These are phyloP conservation scores for Blastocystis sp. DNA, from an alignment of 352 stramenopile species.

Conservation along the genomic window DNA sequence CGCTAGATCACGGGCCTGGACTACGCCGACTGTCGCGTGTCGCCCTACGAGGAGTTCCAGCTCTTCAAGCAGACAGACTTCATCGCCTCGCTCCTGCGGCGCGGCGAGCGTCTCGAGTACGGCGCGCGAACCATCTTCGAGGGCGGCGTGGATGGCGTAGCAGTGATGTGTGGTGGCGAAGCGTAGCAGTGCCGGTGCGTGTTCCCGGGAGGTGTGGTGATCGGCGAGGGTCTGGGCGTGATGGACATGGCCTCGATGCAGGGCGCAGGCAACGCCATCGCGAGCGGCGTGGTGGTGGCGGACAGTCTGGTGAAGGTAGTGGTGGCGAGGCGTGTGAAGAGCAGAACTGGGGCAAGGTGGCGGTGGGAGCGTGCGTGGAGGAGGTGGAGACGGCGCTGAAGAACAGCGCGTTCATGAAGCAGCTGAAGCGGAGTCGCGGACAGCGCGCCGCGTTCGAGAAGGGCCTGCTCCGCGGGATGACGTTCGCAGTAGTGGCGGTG, in stretches of 20 bases:
- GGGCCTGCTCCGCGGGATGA: conserved; percentile 41
- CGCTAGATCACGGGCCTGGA: conserved; percentile 94
- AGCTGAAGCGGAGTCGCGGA: conserved; percentile 15
- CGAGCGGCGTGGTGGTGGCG: conserved; percentile 18
- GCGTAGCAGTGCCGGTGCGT: conserved; percentile 84
- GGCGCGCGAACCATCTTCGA: conserved; percentile 89
- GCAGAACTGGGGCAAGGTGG: conserved; percentile 65
- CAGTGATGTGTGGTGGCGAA: neutral
- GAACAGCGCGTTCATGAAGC: neutral
- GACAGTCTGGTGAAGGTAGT: conserved; percentile 16
- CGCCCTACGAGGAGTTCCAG: conserved; percentile 98
- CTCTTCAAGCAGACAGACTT: conserved; percentile 94
- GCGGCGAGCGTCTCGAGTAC: conserved; percentile 93
- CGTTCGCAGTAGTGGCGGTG: neutral
- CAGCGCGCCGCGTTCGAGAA: conserved; percentile 29
- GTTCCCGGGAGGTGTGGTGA: conserved; percentile 89
- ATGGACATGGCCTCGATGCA: conserved; percentile 80
- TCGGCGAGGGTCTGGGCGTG: conserved; percentile 94
- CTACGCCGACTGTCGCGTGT: conserved; percentile 98
- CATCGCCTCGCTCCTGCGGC: conserved; percentile 86
- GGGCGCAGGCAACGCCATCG: conserved; percentile 55
- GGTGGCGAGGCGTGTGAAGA: conserved; percentile 42
- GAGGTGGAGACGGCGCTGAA: neutral
- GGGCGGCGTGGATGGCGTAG: conserved; percentile 77
- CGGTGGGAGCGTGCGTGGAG: neutral